Base-by-base conservation (phyloP, 2,329 filamentous ascomycete species). In the Penicillium sp. region DNA sequence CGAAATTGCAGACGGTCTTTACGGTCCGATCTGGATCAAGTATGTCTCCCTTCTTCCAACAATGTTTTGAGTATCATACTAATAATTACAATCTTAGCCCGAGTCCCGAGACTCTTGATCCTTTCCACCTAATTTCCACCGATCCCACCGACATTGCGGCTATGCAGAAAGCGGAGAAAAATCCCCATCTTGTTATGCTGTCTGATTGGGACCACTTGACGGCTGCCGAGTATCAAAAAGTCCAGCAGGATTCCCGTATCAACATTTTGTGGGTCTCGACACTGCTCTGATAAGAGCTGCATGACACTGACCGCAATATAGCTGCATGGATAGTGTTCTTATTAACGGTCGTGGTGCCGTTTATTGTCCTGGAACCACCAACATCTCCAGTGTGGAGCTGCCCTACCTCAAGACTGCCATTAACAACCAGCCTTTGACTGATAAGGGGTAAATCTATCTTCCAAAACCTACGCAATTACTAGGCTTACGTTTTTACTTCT, bases 331-430 rank as follows among this genome's bases (percentile, higher is more conserved):
- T 53, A 76, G 78, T 0, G 67, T 84, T 18, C 65, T 84, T 2
- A 67, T 84, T 44, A 84, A 84, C 46, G 81, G 81, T 18, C 77
- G 79, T 53, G 80, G 80, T 3, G 69, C 70, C 1, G 74, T 80
- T 0, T 65, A 75, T 39, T 84, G 81, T 57, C 68, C 76, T 32
- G 60, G 71, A 0, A 63, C 67, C 5, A 68, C 69, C 4, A 67
- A 76, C 31, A 68, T 81, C 4, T 54, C 54, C n/a, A 52, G 42
- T 13, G 43, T 63, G 26, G 51, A 58, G n/a, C 53, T 54, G n/a
- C 26, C 47, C 2, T 55, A 56, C 16, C 46, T 62, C 13, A 52
- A 46, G 34, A 44, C 44, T n/a, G 51, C 56, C 2, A 52, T 63
- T 26, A 50, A 50, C 14, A 55, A 60, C 18, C 29, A 44, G 7